Evolutionary conservation across 2,329 filamentous ascomycete species (phyloP), one percentile per base, ranked within the genome.

Genomic region (Penicillium sp.): DNA sequence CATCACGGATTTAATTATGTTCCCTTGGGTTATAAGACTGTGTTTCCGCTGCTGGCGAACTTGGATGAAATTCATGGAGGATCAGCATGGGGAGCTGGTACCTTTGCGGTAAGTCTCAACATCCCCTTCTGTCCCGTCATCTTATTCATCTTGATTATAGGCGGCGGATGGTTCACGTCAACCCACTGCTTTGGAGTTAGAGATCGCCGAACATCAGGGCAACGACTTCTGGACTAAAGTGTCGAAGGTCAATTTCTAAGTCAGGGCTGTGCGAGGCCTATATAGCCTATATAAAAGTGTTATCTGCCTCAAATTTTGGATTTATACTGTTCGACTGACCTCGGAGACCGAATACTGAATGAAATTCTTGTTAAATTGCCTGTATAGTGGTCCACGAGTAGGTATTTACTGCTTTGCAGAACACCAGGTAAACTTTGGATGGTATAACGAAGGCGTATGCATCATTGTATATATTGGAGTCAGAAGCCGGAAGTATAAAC

Each of bases 1-100:
- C 94, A 97, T 80, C 94, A 97, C 81, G 94, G 94, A 69, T 89
- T 97, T 79, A 88, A 94, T 81, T 97, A 89, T 75, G 91, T 97
- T n/a, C 94, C 94, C 46, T 82, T 97, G 51, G 94, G 94, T 52
- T 97, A 96, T 82, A 88, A 89, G 78, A 89, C 87, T 67, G 79
- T 85, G 46, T 97, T 96, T 72, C 72, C 72, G 56, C 77, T 85
- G 60, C 77, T 96, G 62, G 73, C 86, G 63, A 87, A 92, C 77
- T 74, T 96, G 33, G 72, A 71, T 26, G 92, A 97, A 81, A 82
- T 94, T 60, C 90, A 89, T 72, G 94, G 94, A 69, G 94, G 94
- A 58, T 86, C 83, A 57, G 82, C 94, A 35, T 99, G 94, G 94
- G 94, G 93, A 68, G 92, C 93, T 31, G 94, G 94, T 71, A 96